Evolutionary conservation across 495 filamentous ascomycete genomes (phyloP).

Genomic region (Tuber umbilicatum): DNA sequence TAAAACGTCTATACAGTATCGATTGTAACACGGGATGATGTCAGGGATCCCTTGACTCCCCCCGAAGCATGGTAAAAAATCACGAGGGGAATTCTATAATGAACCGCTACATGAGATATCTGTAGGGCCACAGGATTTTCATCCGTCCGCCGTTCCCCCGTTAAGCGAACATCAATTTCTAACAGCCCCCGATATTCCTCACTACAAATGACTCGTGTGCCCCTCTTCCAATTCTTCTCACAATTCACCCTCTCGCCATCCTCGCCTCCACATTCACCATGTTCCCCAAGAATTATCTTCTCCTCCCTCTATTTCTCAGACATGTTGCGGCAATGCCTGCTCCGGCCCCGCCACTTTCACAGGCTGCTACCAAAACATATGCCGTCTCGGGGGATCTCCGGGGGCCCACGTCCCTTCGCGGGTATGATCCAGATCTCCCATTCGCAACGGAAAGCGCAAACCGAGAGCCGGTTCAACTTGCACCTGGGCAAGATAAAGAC

Average conservation of each 20-base stretch:
- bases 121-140: background rate
- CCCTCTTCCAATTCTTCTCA: conserved; percentile 6
- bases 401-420: conserved; percentile 37
- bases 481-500: conserved; percentile 54
- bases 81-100: background rate
- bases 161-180: background rate
- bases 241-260: background rate
- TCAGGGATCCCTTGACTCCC: background rate
- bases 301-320: conserved; percentile 24
- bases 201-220: background rate
- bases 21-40: background rate
- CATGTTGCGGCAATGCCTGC: conserved; percentile 18
- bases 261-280: conserved; percentile 4
- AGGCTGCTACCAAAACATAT: conserved; percentile 37
- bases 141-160: background rate
- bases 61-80: background rate
- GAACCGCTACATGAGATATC: background rate
- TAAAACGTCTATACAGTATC: background rate
- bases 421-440: conserved; percentile 27
- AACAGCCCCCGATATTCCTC: background rate
- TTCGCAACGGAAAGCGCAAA: conserved; percentile 36
- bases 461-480: conserved; percentile 38
- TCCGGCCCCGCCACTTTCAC: conserved; percentile 14
- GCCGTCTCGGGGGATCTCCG: conserved; percentile 25
- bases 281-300: conserved; percentile 15